phyloP scores from a whole-genome alignment of 352 stramenopile species.

The Discostella stelligera region DNA sequence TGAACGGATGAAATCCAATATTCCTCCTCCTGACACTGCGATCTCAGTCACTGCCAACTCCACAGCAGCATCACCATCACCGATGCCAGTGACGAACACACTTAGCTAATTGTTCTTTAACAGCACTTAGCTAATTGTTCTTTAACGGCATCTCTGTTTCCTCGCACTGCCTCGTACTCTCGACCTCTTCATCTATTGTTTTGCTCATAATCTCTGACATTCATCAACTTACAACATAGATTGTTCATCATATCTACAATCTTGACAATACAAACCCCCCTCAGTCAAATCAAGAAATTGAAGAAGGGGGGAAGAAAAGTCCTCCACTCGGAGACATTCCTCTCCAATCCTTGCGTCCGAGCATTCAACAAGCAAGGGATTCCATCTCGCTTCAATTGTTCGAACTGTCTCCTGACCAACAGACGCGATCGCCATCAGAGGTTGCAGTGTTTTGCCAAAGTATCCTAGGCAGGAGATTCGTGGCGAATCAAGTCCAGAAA shows the following conservation, averaged over 20 bases:
- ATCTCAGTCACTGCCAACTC: no score
- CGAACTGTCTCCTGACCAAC: conserved; percentile 20
- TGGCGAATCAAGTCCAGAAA: conserved; percentile 8
- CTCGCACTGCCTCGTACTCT: no score
- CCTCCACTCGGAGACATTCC: conserved; percentile 14
- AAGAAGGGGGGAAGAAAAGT: conserved; percentile 9
- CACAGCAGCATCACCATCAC: no score
- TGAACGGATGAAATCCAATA: no score
- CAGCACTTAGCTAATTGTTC: no score
- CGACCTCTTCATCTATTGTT: no score
- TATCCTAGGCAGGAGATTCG: conserved; percentile 16
- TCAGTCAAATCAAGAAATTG: conserved; percentile 12
- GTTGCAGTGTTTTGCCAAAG: conserved; percentile 12
- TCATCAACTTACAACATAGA: no score
- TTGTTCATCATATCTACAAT: background rate
- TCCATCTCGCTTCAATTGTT: conserved; percentile 15
- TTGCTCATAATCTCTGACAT: no score
- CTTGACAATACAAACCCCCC: conserved; percentile 16
- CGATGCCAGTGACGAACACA: no score
- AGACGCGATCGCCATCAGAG: background rate
- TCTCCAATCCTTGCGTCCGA: conserved; percentile 14
- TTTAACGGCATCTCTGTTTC: no score
- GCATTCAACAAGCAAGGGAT: conserved; percentile 20
- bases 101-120: no score
- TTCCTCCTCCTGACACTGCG: no score